Evolutionary conservation across 768 basidiomycete genomes (phyloP).

Genomic region (Asterophora lycoperdoides): DNA sequence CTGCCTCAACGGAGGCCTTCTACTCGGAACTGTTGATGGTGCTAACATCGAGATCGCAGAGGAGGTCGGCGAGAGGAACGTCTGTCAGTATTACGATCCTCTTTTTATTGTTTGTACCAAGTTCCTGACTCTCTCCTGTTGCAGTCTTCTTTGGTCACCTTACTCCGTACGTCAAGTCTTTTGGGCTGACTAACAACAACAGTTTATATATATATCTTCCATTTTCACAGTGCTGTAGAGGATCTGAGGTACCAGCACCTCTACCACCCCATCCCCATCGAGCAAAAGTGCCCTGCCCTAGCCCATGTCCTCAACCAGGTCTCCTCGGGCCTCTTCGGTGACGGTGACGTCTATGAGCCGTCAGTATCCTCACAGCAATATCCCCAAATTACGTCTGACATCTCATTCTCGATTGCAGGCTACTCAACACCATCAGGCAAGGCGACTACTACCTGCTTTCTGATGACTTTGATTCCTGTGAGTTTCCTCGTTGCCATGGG

Average conservation of each 20-base stretch:
- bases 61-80: constrained; percentile 87
- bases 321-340: constrained; percentile 77
- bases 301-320: constrained; percentile 76
- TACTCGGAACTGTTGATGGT: constrained; percentile 90
- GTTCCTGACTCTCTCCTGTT: background rate
- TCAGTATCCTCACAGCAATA: constrained; percentile 34
- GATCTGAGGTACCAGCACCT: constrained; percentile 81
- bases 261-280: constrained; percentile 77
- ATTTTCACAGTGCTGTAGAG: constrained; percentile 58
- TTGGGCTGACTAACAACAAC: background rate
- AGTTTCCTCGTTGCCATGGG: constrained; percentile 17
- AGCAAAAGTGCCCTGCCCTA: constrained; percentile 79
- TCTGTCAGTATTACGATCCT: constrained; percentile 55
- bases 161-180: constrained; percentile 47
- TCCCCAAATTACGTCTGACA: constrained; percentile 2
- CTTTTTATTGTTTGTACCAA: background rate
- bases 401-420: constrained; percentile 29
- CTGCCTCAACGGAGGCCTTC: constrained; percentile 83
- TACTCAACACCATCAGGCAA: constrained; percentile 73
- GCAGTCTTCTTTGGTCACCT: constrained; percentile 88
- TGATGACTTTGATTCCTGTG: constrained; percentile 94
- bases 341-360: constrained; percentile 80
- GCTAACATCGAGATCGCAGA: constrained; percentile 97
- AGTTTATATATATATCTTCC: background rate
- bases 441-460: constrained; percentile 78